These are phyloP conservation scores for Exophiala phaeomuriformis DNA, from an alignment of 2,329 filamentous ascomycete genomes.

Conservation along the genomic window DNA sequence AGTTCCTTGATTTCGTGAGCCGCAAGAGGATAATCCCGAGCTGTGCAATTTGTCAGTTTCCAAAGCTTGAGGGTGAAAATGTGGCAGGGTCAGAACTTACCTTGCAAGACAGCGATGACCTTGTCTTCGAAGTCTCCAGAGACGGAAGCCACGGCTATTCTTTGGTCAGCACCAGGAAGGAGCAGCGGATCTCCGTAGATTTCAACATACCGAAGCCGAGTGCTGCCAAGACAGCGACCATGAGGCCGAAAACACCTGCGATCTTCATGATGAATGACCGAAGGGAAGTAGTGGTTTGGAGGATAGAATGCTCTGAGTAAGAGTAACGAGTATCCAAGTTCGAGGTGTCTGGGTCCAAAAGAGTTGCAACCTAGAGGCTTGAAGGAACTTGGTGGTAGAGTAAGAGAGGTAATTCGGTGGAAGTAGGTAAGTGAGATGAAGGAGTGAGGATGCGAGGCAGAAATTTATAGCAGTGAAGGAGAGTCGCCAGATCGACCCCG, in stretches of 20 bases:
- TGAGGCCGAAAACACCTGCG: slow-evolving; percentile 9
- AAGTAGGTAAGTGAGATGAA: slow-evolving; percentile 10
- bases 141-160: slow-evolving; percentile 5
- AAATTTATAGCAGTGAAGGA: slow-evolving; percentile 16
- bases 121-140: background rate
- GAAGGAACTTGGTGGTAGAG: slow-evolving; percentile 13
- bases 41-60: slow-evolving; percentile 9
- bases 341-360: slow-evolving; percentile 22
- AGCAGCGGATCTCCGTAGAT: background rate
- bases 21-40: slow-evolving; percentile 6
- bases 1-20: slow-evolving; percentile 13
- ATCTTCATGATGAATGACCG: slow-evolving; percentile 25
- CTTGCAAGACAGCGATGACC: slow-evolving; percentile 11
- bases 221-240: slow-evolving; percentile 7
- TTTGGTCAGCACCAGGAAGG: slow-evolving; percentile 7
- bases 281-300: slow-evolving; percentile 1
- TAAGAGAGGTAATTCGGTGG: slow-evolving; percentile 1
- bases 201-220: slow-evolving; percentile 13
- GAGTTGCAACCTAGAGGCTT: slow-evolving; percentile 14
- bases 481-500: slow-evolving; percentile 3
- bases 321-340: slow-evolving; percentile 25
- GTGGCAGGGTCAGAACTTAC: slow-evolving; percentile 4
- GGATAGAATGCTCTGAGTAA: slow-evolving; percentile 21
- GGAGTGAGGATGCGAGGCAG: slow-evolving; percentile 9
- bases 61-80: background rate